A percentile compares a stretch with the other conserved stretches of the same genome.
phyloP scores from a whole-genome alignment of 1,139 yeast species.

The Yamadazyma friedrichii region DNA sequence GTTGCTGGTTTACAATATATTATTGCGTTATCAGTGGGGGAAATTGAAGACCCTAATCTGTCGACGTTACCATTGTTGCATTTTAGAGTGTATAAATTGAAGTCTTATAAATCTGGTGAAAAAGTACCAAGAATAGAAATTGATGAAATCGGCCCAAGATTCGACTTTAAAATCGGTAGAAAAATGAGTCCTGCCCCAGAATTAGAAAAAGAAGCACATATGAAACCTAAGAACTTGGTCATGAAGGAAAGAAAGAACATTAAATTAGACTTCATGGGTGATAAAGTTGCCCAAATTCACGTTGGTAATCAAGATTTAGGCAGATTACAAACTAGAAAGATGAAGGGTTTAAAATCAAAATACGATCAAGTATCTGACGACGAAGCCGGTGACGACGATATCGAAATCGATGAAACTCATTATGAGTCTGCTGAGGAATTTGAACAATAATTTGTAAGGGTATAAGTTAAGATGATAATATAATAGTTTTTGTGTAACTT shows the following conservation, averaged over 20 bases:
- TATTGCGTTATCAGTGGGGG: conserved; percentile 77
- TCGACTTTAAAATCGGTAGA: conserved; percentile 91
- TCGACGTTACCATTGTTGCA: conserved; percentile 67
- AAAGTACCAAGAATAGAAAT: conserved; percentile 91
- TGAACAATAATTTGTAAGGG: conserved; percentile 19
- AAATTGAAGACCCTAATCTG: conserved; percentile 66
- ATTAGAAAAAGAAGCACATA: conserved; percentile 84
- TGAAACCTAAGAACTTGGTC: conserved; percentile 78
- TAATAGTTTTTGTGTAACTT: no score
- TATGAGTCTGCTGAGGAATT: conserved; percentile 11
- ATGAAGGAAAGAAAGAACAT: conserved; percentile 88
- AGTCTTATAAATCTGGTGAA: conserved; percentile 79
- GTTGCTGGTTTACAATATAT: conserved; percentile 94
- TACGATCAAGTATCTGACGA: conserved; percentile 70
- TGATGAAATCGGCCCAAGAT: conserved; percentile 94
- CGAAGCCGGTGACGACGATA: conserved; percentile 53
- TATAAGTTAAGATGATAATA: neutral
- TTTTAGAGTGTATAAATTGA: conserved; percentile 87
- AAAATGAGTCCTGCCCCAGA: conserved; percentile 83
- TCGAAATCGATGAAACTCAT: conserved; percentile 41
- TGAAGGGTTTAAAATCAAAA: conserved; percentile 93
- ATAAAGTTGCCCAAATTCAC: conserved; percentile 93
- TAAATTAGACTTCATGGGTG: conserved; percentile 87
- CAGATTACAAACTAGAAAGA: conserved; percentile 91
- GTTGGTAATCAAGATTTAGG: conserved; percentile 93